These are phyloP conservation scores for Pinguiococcus pyrenoidosus DNA, from an alignment of 108 stramenopile species.

Conservation along the genomic window DNA sequence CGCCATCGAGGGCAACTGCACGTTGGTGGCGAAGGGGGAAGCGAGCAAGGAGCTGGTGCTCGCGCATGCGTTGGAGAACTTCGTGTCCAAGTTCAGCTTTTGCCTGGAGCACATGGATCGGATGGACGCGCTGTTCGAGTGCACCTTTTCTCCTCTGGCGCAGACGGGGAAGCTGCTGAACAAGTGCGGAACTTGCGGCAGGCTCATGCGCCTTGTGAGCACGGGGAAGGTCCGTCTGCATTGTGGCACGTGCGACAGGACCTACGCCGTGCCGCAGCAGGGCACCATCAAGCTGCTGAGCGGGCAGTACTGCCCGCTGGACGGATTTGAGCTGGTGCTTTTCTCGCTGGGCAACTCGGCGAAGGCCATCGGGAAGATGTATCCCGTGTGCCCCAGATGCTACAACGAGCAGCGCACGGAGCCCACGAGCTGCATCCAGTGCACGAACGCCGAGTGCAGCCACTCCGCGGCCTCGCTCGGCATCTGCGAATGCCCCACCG, in stretches of 20 bases:
- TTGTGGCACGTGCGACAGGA: conserved; percentile 7
- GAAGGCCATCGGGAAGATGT: conserved; percentile 8
- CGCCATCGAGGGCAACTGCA: conserved; percentile 73
- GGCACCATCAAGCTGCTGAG: conserved; percentile 15
- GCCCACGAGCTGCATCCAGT: not conserved
- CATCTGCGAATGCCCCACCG: too few relatives aligned
- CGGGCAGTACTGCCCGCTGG: conserved; percentile 5
- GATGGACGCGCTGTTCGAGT: conserved; percentile 26
- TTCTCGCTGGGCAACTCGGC: conserved; percentile 10
- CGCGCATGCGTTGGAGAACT: conserved; percentile 7
- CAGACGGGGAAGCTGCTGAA: conserved; percentile 10
- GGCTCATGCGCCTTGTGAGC: conserved; percentile 9
- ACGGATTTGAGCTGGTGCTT: conserved; percentile 9
- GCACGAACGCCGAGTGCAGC: not conserved
- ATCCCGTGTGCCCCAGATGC: conserved; percentile 10
- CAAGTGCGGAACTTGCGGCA: conserved; percentile 5
- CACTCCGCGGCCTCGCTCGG: too few relatives aligned
- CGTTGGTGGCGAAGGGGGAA: conserved; percentile 46
- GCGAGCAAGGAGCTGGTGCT: conserved; percentile 10
- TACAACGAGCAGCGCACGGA: conserved; percentile 3
- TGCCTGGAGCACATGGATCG: conserved; percentile 2
- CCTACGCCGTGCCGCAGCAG: conserved; percentile 7
- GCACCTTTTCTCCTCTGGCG: conserved; percentile 15
- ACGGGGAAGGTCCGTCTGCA: conserved; percentile 3
- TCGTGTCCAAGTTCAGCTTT: conserved; percentile 13